Evolutionary conservation across 2,329 filamentous ascomycete genomes (phyloP).

Genomic region (Hymenoscyphus scutula): DNA sequence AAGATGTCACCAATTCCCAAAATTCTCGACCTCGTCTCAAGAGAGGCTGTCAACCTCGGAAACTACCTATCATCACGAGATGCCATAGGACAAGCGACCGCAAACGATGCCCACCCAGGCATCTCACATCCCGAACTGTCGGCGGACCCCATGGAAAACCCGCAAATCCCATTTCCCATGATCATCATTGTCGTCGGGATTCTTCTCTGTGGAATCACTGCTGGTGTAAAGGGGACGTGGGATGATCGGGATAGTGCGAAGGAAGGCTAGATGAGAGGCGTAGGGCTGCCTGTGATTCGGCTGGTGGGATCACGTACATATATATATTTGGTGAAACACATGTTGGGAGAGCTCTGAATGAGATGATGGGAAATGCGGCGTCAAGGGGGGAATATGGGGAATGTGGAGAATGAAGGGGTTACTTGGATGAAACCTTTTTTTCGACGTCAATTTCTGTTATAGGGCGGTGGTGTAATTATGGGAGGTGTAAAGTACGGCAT

Average conservation of each 20-base stretch:
- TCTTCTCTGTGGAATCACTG: neutral
- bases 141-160: neutral
- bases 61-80: neutral
- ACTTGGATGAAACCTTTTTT: neutral
- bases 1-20: neutral
- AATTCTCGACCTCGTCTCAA: neutral
- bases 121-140: neutral
- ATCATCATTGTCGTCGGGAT: neutral
- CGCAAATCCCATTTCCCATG: neutral
- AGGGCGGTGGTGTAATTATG: neutral
- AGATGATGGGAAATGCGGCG: neutral
- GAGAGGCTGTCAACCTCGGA: neutral
- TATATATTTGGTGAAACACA: neutral
- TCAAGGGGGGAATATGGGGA: neutral
- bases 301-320: neutral
- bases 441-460: neutral
- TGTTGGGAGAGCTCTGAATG: neutral
- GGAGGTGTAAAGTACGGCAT: neutral
- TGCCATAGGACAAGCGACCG: neutral
- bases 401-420: neutral
- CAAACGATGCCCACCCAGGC: neutral
- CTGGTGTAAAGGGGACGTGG: neutral
- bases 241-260: neutral
- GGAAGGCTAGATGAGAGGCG: neutral
- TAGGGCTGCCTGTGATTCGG: neutral